phyloP scores from a whole-genome alignment of 192 early-diverging fungal species.

The Haplosporangium gracile region DNA sequence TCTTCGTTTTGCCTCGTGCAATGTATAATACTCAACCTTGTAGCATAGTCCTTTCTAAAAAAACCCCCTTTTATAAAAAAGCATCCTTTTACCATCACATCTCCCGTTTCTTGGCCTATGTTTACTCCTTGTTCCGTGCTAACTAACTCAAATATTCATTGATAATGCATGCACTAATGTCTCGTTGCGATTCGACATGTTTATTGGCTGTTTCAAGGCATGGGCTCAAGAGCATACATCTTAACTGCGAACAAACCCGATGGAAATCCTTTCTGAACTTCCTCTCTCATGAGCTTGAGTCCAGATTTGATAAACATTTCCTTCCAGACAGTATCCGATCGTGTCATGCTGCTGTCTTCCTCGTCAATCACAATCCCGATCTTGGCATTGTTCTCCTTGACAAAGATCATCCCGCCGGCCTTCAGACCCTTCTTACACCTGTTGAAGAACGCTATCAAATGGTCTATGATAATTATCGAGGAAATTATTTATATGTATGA shows the following conservation, averaged over 20 bases:
- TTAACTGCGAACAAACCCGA: constrained; percentile 75
- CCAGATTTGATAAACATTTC: constrained; percentile 73
- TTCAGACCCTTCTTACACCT: constrained; percentile 79
- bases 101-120: too few species aligned
- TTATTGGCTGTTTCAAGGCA: not conserved
- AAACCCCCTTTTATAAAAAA: not conserved
- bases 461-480: constrained; percentile 60
- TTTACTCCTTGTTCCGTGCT: too few species aligned
- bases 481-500: too few species aligned
- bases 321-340: constrained; percentile 72
- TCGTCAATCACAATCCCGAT: constrained; percentile 79
- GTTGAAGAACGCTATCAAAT: constrained; percentile 86
- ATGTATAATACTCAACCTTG: not conserved
- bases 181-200: too few species aligned
- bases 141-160: not conserved
- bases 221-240: constrained; percentile 69
- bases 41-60: not conserved
- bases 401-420: constrained; percentile 84
- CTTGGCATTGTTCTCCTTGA: constrained; percentile 92
- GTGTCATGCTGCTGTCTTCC: constrained; percentile 87
- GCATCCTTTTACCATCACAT: too few species aligned
- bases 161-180: too few species aligned
- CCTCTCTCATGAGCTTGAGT: constrained; percentile 70
- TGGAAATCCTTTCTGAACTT: constrained; percentile 77
- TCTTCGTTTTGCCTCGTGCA: not conserved